phyloP scores from a whole-genome alignment of 2,329 filamentous ascomycete species.

The Pezicula rhizophila region DNA sequence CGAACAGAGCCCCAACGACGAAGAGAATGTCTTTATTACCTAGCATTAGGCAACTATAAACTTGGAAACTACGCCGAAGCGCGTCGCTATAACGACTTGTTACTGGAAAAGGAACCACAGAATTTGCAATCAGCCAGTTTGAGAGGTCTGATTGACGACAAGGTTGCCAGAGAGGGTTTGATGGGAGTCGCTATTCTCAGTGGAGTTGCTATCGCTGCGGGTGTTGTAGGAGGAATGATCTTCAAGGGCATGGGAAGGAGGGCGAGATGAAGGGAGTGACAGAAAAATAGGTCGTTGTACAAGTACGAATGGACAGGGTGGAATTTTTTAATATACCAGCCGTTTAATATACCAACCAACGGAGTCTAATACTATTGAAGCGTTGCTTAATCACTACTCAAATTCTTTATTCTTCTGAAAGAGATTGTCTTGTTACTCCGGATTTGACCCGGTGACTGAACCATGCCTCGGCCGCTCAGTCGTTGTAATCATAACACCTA shows the following conservation, averaged over 20 bases:
- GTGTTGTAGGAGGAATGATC: conserved; percentile 84
- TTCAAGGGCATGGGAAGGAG: conserved; percentile 67
- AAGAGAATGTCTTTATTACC: conserved; percentile 96
- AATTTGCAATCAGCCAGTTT: conserved; percentile 89
- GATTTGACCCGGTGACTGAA: too few relatives aligned
- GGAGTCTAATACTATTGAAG: conserved; percentile 5
- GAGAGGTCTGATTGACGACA: conserved; percentile 85
- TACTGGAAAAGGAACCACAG: conserved; percentile 83
- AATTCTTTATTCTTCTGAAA: too few relatives aligned
- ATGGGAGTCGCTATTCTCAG: conserved; percentile 94
- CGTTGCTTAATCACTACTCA: neutral
- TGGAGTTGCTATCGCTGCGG: conserved; percentile 84
- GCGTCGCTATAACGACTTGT: conserved; percentile 85
- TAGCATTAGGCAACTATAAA: conserved; percentile 96
- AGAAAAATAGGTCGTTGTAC: conserved; percentile 1
- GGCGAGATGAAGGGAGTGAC: conserved; percentile 14
- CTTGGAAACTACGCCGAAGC: conserved; percentile 96
- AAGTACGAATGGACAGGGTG: conserved; percentile 4
- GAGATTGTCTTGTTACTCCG: too few relatives aligned
- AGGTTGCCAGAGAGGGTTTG: conserved; percentile 88
- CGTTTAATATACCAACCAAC: conserved; percentile 18
- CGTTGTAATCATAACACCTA: too few relatives aligned
- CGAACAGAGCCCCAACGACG: conserved; percentile 85
- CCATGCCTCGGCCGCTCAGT: too few relatives aligned
- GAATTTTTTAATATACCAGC: too few relatives aligned